Conservation (phyloP, 2,329 filamentous ascomycete genomes). For the Emergomyces africanus region DNA sequence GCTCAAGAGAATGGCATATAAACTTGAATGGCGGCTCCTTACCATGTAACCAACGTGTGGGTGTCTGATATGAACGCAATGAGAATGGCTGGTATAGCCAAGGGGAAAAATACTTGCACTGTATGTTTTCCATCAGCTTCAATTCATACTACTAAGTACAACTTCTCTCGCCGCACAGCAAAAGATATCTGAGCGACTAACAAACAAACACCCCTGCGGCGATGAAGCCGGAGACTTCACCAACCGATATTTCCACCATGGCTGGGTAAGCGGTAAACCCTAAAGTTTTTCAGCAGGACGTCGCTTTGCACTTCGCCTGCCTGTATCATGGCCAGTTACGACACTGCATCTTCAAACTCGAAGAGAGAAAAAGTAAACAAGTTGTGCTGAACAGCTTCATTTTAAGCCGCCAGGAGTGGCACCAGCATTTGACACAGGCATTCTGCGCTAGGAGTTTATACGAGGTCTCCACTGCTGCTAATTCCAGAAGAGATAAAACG, state of each 20-base stretch:
- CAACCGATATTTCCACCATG: constrained; percentile 18
- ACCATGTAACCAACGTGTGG: constrained; percentile 19
- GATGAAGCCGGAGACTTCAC: constrained; percentile 28
- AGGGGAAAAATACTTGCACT: constrained; percentile 27
- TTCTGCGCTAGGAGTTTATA: background rate
- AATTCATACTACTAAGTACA: background rate
- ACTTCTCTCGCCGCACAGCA: background rate
- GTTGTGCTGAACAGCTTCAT: background rate
- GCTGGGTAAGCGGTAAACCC: background rate
- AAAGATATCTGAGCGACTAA: constrained; percentile 2
- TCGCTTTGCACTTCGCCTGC: background rate
- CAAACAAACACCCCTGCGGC: constrained; percentile 24
- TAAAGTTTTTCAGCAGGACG: background rate
- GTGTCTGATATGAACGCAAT: constrained; percentile 23
- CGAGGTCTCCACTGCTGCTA: background rate
- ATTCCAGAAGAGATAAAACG: background rate
- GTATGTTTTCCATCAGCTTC: background rate
- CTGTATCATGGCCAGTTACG: background rate
- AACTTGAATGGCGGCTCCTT: background rate
- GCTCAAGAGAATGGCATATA: background rate
- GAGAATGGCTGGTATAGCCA: constrained; percentile 25
- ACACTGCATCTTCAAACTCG: background rate
- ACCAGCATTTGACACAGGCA: background rate
- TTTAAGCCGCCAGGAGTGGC: background rate
- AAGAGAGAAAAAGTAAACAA: background rate